Conservation (phyloP, 106 monocot genomes). For the Ottelia alismoides region DNA sequence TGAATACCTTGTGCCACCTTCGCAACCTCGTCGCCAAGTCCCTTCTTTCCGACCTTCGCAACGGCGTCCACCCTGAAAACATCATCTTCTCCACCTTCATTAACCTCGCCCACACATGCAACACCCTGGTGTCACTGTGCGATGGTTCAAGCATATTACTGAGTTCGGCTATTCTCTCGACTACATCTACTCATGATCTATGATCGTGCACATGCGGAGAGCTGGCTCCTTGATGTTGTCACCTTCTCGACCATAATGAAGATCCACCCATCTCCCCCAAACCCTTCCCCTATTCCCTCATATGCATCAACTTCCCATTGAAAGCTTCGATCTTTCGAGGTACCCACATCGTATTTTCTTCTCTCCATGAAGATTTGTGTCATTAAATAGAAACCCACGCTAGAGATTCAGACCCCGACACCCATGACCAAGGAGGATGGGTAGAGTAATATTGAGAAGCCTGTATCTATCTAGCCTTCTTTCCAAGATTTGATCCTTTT, state of each 20-base stretch:
- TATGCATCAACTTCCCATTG: too few relatives aligned
- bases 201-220: constrained; percentile 44
- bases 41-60: constrained; percentile 28
- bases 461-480: too few relatives aligned
- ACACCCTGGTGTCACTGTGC: constrained; percentile 50
- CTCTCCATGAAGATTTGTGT: too few relatives aligned
- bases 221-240: constrained; percentile 47
- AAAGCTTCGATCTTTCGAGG: too few relatives aligned
- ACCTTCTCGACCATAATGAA: constrained; percentile 54
- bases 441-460: too few relatives aligned
- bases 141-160: constrained; percentile 74
- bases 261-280: too few relatives aligned
- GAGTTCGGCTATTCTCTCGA: constrained; percentile 49
- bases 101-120: constrained; percentile 52
- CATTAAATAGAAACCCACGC: too few relatives aligned
- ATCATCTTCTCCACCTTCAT: constrained; percentile 71
- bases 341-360: too few relatives aligned
- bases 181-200: constrained; percentile 60
- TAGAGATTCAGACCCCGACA: too few relatives aligned
- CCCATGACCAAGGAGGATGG: too few relatives aligned
- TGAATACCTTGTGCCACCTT: constrained; percentile 49
- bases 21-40: constrained; percentile 22
- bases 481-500: too few relatives aligned
- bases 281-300: too few relatives aligned
- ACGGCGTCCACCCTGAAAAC: constrained; percentile 46